Conservation (phyloP, 164 flowering plant genomes). For the Tinospora cordifolia region DNA sequence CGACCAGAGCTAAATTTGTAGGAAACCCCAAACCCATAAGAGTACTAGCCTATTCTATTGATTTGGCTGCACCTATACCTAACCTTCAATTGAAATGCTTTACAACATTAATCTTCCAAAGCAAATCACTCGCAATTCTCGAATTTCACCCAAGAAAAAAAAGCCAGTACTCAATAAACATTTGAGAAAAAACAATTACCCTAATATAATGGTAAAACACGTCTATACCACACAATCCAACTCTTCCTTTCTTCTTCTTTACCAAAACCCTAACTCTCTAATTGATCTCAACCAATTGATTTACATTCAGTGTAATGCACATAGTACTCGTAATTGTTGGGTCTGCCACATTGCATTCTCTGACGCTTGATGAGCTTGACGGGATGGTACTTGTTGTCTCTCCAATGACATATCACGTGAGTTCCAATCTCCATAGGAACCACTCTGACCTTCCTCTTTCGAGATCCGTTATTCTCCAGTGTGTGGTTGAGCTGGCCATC, state of each 20-base stretch:
- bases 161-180: no score
- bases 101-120: no score
- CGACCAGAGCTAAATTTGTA: background rate
- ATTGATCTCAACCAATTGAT: slow-evolving; percentile 9
- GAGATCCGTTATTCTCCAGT: slow-evolving; percentile 20
- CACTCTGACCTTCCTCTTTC: slow-evolving; percentile 39
- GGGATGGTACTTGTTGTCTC: slow-evolving; percentile 80
- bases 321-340: slow-evolving; percentile 80
- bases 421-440: slow-evolving; percentile 88
- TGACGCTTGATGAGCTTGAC: slow-evolving; percentile 95
- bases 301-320: slow-evolving; percentile 96
- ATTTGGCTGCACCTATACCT: no score
- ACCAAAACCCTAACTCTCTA: slow-evolving; percentile 5
- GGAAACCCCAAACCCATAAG: background rate
- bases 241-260: background rate
- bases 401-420: slow-evolving; percentile 93
- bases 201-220: no score
- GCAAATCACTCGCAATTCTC: no score
- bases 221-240: background rate
- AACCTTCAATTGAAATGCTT: no score
- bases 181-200: no score
- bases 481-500: slow-evolving; percentile 5
- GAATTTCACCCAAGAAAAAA: no score
- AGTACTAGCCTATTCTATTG: no score
- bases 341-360: slow-evolving; percentile 26